Evolutionary conservation across 2,329 filamentous ascomycete species (phyloP).

Genomic region (Dothistroma pini): DNA sequence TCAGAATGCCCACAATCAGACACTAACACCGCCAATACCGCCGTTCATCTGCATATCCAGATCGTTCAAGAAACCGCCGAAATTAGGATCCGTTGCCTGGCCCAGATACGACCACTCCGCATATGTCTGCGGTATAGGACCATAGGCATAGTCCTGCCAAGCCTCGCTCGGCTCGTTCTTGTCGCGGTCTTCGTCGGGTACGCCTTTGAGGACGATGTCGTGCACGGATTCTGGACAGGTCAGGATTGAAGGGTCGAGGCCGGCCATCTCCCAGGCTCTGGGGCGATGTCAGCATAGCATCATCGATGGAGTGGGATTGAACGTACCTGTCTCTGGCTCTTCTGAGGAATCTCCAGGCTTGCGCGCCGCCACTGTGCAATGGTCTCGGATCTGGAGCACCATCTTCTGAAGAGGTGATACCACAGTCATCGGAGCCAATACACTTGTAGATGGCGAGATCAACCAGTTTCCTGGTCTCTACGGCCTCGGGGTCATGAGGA

Average conservation of each 20-base stretch:
- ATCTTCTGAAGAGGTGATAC: conserved; percentile 20
- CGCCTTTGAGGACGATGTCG: conserved; percentile 19
- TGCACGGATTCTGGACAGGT: conserved; percentile 20
- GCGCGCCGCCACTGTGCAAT: conserved; percentile 20
- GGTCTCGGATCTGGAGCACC: conserved; percentile 20
- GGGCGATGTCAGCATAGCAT: not conserved
- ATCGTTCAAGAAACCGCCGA: conserved; percentile 19
- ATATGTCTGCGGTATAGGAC: conserved; percentile 20
- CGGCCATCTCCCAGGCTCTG: conserved; percentile 25
- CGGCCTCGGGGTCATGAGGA: conserved; percentile 20
- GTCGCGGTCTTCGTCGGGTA: conserved; percentile 18
- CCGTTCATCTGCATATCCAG: conserved; percentile 19
- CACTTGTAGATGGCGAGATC: conserved; percentile 25
- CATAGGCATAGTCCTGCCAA: conserved; percentile 22
- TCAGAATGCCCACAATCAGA: not conserved
- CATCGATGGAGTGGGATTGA: not conserved
- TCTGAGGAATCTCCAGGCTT: conserved; percentile 24
- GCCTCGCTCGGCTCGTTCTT: conserved; percentile 16
- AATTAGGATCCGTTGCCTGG: conserved; percentile 20
- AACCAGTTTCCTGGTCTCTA: conserved; percentile 21
- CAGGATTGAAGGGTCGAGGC: conserved; percentile 22
- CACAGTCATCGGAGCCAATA: conserved; percentile 21
- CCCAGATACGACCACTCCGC: conserved; percentile 21
- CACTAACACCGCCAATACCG: conserved; percentile 13
- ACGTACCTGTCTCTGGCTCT: conserved; percentile 19